Evolutionary conservation across 139 green algal genomes (phyloP), one percentile per base, ranked within the genome.

Genomic region (Trebouxia sp.): DNA sequence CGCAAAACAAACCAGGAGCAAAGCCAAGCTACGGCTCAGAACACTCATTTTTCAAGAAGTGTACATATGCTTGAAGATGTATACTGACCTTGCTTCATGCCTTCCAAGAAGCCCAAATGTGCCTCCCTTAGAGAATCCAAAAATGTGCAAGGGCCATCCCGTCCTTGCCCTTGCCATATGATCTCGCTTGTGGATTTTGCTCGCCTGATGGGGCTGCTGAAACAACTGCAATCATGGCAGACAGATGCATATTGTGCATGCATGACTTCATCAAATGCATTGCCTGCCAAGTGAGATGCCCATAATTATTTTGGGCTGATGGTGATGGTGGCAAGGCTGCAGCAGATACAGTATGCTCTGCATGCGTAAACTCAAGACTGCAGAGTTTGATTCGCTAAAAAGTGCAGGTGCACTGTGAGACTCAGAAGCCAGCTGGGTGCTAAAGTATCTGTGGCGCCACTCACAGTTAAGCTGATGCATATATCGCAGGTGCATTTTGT

Each of bases 131-230:
- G 77, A 37, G 66, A 74, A 58, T 88, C 78, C 39, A 90, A 38
- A 4, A 74, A 83, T 20, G 88, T 82, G 20, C 92, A 74, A 12
- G 82, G 79, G 66, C 80, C 80, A 8, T 91, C 65, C 69, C 85
- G 45, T 26, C 35, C 62, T 41, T 72, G 32, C 62, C 62, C 86
- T 47, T 80, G 45, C 89, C 89, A 93, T 5, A 92, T 87, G 30
- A 93, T 80, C 30, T 93, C 86, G 24, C 80, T 87, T 47, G 76
- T 88, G 10, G 42, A 38, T 41, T 48, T 32, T 35, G 88, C 89
- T n/a, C 89, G 53, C 24, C 41, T 84, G 62, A 93, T 87, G 0
- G 89, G 88, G 79, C 89, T 93, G 28, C 82, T 65, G 42, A 90
- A 93, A 75, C 80, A 84, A 75, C 80, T 84, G 80, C 51, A 80